phyloP scores from a whole-genome alignment of 2,329 filamentous ascomycete genomes.

The Plectosphaerella plurivora region DNA sequence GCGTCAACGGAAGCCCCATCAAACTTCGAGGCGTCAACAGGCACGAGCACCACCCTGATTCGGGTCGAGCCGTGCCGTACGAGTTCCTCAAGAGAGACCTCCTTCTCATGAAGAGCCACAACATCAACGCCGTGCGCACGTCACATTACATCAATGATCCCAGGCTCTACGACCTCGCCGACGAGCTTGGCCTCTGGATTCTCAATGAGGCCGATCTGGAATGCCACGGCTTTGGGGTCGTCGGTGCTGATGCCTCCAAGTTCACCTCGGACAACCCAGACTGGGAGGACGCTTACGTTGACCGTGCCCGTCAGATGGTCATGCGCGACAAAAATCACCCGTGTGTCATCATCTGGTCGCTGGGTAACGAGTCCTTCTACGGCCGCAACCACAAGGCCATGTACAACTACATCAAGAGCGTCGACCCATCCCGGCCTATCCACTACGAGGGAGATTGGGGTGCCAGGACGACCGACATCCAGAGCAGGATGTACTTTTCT shows the following conservation, averaged over 20 bases:
- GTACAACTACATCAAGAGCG: constrained; percentile 56
- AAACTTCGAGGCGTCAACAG: constrained; percentile 66
- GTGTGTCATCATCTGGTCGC: constrained; percentile 65
- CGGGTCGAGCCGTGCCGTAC: constrained; percentile 57
- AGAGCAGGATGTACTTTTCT: constrained; percentile 60
- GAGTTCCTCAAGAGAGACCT: constrained; percentile 59
- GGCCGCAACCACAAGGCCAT: constrained; percentile 64
- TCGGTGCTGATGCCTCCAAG: constrained; percentile 36
- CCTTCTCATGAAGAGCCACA: constrained; percentile 62
- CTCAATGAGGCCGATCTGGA: constrained; percentile 54
- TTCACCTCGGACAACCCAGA: constrained; percentile 56
- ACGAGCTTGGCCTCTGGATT: constrained; percentile 61
- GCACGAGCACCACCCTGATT: constrained; percentile 64
- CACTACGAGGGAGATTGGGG: constrained; percentile 63
- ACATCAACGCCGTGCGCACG: constrained; percentile 66
- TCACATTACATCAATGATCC: constrained; percentile 63
- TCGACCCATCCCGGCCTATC: constrained; percentile 53
- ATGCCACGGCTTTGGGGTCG: constrained; percentile 44
- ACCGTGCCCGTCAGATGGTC: constrained; percentile 61
- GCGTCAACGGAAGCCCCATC: constrained; percentile 61
- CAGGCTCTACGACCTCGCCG: constrained; percentile 55
- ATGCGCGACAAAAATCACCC: constrained; percentile 57
- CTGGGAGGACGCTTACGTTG: constrained; percentile 62
- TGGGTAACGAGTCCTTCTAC: constrained; percentile 70
- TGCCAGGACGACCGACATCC: constrained; percentile 57